Evolutionary conservation across 108 stramenopile genomes (phyloP).

Genomic region (Hondaea fermentalgiana): DNA sequence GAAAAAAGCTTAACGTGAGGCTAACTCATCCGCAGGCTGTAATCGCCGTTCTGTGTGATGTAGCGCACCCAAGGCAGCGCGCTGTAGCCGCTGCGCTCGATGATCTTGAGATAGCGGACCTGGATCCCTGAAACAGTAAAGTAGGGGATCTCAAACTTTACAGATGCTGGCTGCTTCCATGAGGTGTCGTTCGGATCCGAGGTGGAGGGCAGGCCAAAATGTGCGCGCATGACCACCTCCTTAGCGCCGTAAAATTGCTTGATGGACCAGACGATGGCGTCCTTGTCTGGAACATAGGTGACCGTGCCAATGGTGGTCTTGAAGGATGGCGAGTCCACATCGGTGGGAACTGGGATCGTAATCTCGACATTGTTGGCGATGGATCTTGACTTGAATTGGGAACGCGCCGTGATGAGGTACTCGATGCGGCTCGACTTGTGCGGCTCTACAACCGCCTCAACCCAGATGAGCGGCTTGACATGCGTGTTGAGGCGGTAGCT

Average conservation of each 20-base stretch:
- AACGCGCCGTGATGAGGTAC: constrained; percentile 99
- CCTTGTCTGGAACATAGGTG: constrained; percentile 91
- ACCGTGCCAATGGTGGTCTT: constrained; percentile 88
- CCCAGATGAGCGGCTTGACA: constrained; percentile 98
- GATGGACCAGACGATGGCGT: constrained; percentile 92
- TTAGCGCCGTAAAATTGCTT: constrained; percentile 76
- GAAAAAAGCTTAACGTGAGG: too few species aligned
- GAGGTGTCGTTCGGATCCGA: constrained; percentile 65
- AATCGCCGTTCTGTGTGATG: constrained; percentile 96
- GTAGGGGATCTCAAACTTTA: constrained; percentile 99
- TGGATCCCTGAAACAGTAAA: constrained; percentile 98
- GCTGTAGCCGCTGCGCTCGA: constrained; percentile 96
- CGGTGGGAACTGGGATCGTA: constrained; percentile 93
- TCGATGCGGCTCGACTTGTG: constrained; percentile 89
- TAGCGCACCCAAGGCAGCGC: constrained; percentile 99
- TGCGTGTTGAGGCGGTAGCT: constrained; percentile 95
- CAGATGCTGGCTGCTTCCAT: constrained; percentile 85
- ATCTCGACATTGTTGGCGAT: constrained; percentile 99
- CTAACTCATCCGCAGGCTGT: constrained; percentile 89
- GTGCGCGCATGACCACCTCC: constrained; percentile 96
- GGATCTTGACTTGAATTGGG: constrained; percentile 89
- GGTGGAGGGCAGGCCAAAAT: constrained; percentile 94
- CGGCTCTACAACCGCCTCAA: constrained; percentile 93
- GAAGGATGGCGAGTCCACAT: constrained; percentile 97
- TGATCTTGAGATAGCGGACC: constrained; percentile 97